These are phyloP conservation scores for Naegleria gruberi DNA, from an alignment of 208 protist genomes.

Conservation along the genomic window DNA sequence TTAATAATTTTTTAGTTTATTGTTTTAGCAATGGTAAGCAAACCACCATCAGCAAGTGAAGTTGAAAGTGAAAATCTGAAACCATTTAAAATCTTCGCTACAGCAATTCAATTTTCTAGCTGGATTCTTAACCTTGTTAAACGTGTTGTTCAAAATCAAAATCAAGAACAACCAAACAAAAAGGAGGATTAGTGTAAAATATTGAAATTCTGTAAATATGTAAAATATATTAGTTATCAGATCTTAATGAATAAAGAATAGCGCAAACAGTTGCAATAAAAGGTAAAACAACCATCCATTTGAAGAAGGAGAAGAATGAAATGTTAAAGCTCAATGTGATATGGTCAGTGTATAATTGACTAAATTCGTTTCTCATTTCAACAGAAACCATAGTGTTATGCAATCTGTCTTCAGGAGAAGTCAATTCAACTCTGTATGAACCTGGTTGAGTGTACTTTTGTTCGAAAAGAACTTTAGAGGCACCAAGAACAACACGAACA, in stretches of 20 bases:
- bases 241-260: neutral
- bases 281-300: constrained; percentile 9
- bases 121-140: neutral
- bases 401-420: neutral
- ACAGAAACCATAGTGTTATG: neutral
- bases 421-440: neutral
- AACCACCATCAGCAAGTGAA: neutral
- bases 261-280: neutral
- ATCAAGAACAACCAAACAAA: neutral
- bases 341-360: neutral
- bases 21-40: neutral
- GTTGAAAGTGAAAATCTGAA: neutral
- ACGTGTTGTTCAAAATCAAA: neutral
- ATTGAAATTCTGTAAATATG: neutral
- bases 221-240: neutral
- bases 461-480: neutral
- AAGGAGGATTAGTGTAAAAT: neutral
- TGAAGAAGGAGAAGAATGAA: neutral
- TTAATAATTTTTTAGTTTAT: neutral
- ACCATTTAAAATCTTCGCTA: neutral
- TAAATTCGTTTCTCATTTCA: neutral
- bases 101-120: neutral
- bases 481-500: neutral
- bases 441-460: neutral
- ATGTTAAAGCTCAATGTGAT: constrained; percentile 5